phyloP scores from a whole-genome alignment of 176 grass and related monocot genomes.

The Cenchrus americanus region DNA sequence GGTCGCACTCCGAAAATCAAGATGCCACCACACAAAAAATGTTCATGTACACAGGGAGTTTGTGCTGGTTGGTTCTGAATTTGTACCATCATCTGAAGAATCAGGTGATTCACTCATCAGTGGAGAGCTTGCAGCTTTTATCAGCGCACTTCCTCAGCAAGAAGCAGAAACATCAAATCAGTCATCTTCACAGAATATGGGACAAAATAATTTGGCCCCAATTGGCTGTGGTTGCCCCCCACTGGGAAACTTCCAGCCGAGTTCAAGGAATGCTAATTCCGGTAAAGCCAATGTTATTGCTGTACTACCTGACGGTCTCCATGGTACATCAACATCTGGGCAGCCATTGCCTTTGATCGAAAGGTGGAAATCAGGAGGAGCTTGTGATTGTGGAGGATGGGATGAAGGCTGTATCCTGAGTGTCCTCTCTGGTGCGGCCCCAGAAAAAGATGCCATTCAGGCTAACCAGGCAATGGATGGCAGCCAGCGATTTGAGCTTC shows the following conservation, averaged over 20 bases:
- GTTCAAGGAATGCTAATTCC: slow-evolving; percentile 37
- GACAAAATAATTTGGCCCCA: slow-evolving; percentile 12
- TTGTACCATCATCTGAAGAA: slow-evolving; percentile 48
- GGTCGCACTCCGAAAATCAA: slow-evolving; percentile 53
- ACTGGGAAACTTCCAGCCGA: slow-evolving; percentile 44
- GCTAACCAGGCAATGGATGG: slow-evolving; percentile 43
- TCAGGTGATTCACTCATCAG: slow-evolving; percentile 49
- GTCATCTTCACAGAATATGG: slow-evolving; percentile 28
- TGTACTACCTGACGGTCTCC: slow-evolving; percentile 79
- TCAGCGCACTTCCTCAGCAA: slow-evolving; percentile 50
- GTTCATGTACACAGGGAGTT: slow-evolving; percentile 65
- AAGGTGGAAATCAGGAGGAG: slow-evolving; percentile 85
- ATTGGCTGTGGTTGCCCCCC: slow-evolving; percentile 36
- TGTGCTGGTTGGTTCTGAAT: slow-evolving; percentile 75
- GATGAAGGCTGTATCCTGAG: slow-evolving; percentile 88
- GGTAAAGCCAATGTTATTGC: slow-evolving; percentile 43
- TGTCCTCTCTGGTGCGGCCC: slow-evolving; percentile 50
- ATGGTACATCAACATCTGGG: slow-evolving; percentile 60
- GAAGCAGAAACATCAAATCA: slow-evolving; percentile 42
- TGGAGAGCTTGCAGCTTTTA: slow-evolving; percentile 75
- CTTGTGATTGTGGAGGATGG: slow-evolving; percentile 97
- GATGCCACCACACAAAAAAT: slow-evolving; percentile 45
- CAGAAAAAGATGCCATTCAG: slow-evolving; percentile 36
- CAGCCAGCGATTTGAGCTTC: slow-evolving; percentile 66
- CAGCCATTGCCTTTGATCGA: slow-evolving; percentile 73